These are phyloP conservation scores for Chenopodium quinoa DNA, from an alignment of 148 eudicot genomes.

Conservation along the genomic window DNA sequence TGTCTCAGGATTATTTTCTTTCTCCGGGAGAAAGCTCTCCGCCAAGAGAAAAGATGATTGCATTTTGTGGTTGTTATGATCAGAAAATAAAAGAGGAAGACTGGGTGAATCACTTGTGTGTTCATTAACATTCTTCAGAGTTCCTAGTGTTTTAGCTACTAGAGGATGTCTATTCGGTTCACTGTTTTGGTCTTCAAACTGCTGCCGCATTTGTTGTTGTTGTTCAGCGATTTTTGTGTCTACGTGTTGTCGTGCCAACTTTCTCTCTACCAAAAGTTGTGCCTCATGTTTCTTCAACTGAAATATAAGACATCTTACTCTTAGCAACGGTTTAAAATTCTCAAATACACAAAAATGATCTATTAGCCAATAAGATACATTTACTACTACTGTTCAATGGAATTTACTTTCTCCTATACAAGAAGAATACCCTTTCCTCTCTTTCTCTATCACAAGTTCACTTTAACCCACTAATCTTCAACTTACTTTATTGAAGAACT, in stretches of 20 bases:
- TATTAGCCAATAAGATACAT: too few species aligned
- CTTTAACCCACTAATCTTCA: too few species aligned
- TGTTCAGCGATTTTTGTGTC: slow-evolving; percentile 72
- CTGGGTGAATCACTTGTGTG: slow-evolving; percentile 26
- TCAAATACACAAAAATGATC: too few species aligned
- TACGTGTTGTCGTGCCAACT: slow-evolving; percentile 85
- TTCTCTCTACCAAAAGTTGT: slow-evolving; percentile 81
- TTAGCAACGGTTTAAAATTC: neutral
- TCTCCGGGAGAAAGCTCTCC: slow-evolving; percentile 38
- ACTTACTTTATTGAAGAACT: too few species aligned
- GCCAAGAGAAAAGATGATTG: slow-evolving; percentile 28
- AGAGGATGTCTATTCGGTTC: slow-evolving; percentile 54
- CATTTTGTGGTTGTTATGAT: slow-evolving; percentile 38
- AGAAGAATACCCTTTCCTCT: slow-evolving; percentile 59
- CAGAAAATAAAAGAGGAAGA: slow-evolving; percentile 34
- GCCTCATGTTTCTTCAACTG: slow-evolving; percentile 92
- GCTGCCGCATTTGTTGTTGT: slow-evolving; percentile 45
- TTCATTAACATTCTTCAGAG: slow-evolving; percentile 33
- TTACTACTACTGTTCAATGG: too few species aligned
- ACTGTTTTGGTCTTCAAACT: slow-evolving; percentile 44
- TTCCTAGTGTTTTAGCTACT: slow-evolving; percentile 39
- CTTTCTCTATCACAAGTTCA: too few species aligned
- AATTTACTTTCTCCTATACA: neutral
- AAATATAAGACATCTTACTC: slow-evolving; percentile 7
- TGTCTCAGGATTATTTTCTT: slow-evolving; percentile 72